phyloP scores from a whole-genome alignment of 2,329 filamentous ascomycete species.

The Beauveria medogensis region DNA sequence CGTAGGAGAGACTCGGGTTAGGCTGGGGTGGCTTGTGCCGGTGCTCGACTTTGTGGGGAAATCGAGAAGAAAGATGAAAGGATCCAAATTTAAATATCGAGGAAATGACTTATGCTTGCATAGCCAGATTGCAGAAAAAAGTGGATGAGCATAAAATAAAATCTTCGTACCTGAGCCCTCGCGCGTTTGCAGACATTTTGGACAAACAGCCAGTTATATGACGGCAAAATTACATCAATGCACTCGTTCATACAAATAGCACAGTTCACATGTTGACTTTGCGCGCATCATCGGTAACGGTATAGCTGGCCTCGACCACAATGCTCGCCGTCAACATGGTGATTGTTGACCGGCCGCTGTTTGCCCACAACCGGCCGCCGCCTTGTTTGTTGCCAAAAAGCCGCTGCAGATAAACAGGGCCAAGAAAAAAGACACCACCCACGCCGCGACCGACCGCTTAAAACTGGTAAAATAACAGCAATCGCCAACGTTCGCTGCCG shows the following conservation, averaged over 20 bases:
- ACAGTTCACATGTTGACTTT: no score
- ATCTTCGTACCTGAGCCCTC: background rate
- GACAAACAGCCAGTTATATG: background rate
- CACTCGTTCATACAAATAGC: background rate
- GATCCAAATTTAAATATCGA: background rate
- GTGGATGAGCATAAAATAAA: background rate
- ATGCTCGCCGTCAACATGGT: no score
- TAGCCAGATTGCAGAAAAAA: background rate
- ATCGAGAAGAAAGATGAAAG: background rate
- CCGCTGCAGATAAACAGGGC: background rate
- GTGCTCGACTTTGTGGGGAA: background rate
- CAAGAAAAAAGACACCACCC: background rate
- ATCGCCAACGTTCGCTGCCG: no score
- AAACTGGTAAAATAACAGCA: no score
- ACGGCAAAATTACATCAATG: background rate
- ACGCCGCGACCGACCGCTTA: background rate
- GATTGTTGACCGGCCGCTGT: background rate
- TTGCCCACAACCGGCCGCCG: background rate
- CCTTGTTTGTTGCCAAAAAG: background rate
- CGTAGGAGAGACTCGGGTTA: background rate
- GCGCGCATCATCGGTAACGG: no score
- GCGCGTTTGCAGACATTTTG: background rate
- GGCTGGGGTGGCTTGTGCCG: background rate
- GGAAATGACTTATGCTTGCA: background rate
- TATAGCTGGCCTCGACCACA: no score